Evolutionary conservation across 108 stramenopile species (phyloP), one percentile per base, ranked within the genome.

Genomic region (Skeletonema potamos): DNA sequence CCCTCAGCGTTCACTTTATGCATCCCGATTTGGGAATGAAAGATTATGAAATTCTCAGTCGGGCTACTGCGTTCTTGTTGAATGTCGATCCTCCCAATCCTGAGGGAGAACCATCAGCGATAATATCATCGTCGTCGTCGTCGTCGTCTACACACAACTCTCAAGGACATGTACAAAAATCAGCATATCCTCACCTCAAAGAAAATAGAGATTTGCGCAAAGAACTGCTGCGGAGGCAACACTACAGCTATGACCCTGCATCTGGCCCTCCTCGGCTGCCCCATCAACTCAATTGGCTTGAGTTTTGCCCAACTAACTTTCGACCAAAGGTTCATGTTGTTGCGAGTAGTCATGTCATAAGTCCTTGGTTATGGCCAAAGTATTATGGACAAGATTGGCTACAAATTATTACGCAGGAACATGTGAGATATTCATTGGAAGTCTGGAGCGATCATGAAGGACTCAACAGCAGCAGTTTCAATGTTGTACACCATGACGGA

Each of bases 321-420:
- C 81, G 92, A 29, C 92, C 92, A 2, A 66, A 58, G 9, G 92
- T 91, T 6, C 92, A 93, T 66, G 83, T 87, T 59, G 82, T 93
- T 18, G 86, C 87, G 4, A 81, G 84, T 54, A 89, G 88, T 77
- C 92, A 93, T 64, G 92, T 93, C 17, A 55, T 93, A n/a, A 72
- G 86, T 54, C 92, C 92, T 4, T 91, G 85, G 84, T 34, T 85
- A 41, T 93, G 92, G 92, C 87, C 86, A 15, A 84, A 93, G 54
- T 93, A 93, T 70, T 93, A 93, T 73, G 87, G 85, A 9, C 87
- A 91, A 62, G 88, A 90, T 24, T 93, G 92, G 92, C 62, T 93
- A 58, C 70, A 66, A 18, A 72, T 80, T 56, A 84, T 93, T 11
- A 65, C 65, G 12, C 78, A 83, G 61, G 89, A 91, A 57, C 89